phyloP scores from a whole-genome alignment of 2,329 filamentous ascomycete species.

The Penicillium sp. region DNA sequence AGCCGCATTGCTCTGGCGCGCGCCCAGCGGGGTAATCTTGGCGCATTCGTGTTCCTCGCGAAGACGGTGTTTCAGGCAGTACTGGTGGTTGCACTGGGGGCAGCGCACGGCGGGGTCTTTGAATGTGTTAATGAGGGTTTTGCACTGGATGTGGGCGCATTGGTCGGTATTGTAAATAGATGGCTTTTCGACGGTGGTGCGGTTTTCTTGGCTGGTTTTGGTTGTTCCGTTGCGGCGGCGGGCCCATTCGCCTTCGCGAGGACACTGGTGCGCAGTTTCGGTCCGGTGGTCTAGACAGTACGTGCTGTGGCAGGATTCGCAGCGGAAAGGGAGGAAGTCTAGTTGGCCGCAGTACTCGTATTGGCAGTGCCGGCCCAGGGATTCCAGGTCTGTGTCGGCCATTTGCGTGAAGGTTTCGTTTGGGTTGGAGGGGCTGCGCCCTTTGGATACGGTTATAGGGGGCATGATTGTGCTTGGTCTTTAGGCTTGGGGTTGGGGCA shows the following conservation, averaged over 20 bases:
- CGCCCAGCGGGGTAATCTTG: conserved; percentile 64
- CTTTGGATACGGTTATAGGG: conserved; percentile 25
- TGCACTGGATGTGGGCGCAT: conserved; percentile 50
- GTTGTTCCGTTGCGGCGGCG: conserved; percentile 41
- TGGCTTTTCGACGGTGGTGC: conserved; percentile 45
- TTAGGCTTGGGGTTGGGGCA: background rate
- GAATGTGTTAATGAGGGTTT: conserved; percentile 52
- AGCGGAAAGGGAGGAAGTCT: conserved; percentile 93
- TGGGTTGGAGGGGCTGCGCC: conserved; percentile 10
- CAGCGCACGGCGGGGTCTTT: conserved; percentile 52
- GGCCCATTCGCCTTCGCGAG: conserved; percentile 61
- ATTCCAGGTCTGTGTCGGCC: conserved; percentile 69
- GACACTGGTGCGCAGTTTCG: conserved; percentile 73
- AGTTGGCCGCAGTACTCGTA: conserved; percentile 88
- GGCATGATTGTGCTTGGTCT: conserved; percentile 18
- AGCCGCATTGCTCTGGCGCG: conserved; percentile 41
- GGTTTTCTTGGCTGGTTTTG: conserved; percentile 24
- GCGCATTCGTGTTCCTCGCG: conserved; percentile 76
- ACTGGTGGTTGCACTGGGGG: conserved; percentile 48
- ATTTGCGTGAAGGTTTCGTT: conserved; percentile 38
- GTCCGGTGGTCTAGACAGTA: conserved; percentile 93
- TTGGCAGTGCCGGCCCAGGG: conserved; percentile 89
- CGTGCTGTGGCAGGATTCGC: conserved; percentile 78
- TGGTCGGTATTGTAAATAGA: conserved; percentile 55
- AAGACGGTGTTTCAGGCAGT: conserved; percentile 52